A percentile compares a stretch with the other conserved stretches of the same genome.
These are phyloP conservation scores for Pilatotrama ljubarskyi DNA, from an alignment of 768 basidiomycete genomes.

Conservation along the genomic window DNA sequence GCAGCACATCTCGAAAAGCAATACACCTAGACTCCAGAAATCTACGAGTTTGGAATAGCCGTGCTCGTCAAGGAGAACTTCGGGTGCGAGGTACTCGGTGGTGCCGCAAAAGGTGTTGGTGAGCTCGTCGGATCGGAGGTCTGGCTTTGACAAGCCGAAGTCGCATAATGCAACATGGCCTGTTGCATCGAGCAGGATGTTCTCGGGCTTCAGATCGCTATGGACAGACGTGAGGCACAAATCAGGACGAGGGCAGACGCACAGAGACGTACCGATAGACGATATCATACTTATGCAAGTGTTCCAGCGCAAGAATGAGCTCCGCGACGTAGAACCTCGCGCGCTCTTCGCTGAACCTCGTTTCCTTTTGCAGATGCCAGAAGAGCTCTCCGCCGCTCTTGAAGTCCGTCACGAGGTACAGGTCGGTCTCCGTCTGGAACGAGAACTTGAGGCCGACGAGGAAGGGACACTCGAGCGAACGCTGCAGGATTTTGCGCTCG, in stretches of 20 bases:
- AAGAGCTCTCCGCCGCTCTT: conserved; percentile 98
- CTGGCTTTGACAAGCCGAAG: conserved; percentile 96
- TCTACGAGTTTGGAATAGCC: conserved; percentile 99
- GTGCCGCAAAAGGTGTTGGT: conserved; percentile 99
- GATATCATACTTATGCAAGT: conserved; percentile 97
- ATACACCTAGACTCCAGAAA: conserved; percentile 95
- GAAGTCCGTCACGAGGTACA: conserved; percentile 98
- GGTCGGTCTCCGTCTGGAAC: conserved; percentile 94
- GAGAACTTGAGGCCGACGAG: conserved; percentile 97
- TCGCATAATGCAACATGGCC: conserved; percentile 98
- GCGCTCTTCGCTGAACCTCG: conserved; percentile 88
- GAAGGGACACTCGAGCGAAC: conserved; percentile 92
- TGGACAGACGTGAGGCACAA: not conserved
- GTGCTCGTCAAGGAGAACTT: conserved; percentile 97
- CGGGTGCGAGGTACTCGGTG: conserved; percentile 97
- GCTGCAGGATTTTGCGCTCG: conserved; percentile 97
- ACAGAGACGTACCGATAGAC: conserved; percentile 70
- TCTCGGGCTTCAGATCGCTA: conserved; percentile 97
- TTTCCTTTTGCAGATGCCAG: conserved; percentile 97
- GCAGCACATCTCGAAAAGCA: conserved; percentile 99
- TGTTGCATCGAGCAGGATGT: conserved; percentile 96
- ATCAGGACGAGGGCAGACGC: not conserved
- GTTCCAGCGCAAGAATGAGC: conserved; percentile 91
- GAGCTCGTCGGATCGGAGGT: conserved; percentile 88
- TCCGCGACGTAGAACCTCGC: conserved; percentile 98